Evolutionary conservation across 306 rosid genomes (phyloP).

Genomic region (Castanospermum australe): DNA sequence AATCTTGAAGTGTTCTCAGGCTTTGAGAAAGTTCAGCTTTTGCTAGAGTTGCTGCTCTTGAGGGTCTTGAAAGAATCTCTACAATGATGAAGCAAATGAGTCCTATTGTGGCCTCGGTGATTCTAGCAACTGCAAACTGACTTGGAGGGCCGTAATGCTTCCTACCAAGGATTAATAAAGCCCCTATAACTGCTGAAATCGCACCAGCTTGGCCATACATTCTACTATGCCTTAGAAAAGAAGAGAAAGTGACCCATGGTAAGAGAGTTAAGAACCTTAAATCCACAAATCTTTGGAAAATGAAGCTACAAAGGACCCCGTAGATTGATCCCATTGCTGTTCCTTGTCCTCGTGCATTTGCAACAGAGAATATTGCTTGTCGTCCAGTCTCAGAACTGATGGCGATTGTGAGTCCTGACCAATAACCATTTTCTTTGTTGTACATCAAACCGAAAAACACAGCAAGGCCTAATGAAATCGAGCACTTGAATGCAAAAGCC

Average conservation of each 20-base stretch:
- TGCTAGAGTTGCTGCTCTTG: conserved; percentile 69
- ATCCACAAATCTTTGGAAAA: conserved; percentile 31
- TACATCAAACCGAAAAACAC: conserved; percentile 66
- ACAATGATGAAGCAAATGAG: conserved; percentile 52
- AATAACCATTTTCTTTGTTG: conserved; percentile 53
- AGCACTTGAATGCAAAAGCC: conserved; percentile 69
- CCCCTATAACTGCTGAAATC: conserved; percentile 66
- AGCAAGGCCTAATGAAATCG: conserved; percentile 66
- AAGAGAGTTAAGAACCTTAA: conserved; percentile 53
- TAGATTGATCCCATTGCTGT: conserved; percentile 78
- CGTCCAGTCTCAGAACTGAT: conserved; percentile 54
- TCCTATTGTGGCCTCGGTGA: conserved; percentile 67
- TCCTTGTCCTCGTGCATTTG: conserved; percentile 80
- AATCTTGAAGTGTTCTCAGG: conserved; percentile 48
- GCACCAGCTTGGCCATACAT: conserved; percentile 92
- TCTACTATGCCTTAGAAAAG: conserved; percentile 66
- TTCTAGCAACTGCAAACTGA: conserved; percentile 67
- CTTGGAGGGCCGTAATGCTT: conserved; percentile 53
- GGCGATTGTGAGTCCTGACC: conserved; percentile 81
- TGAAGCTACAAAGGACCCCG: conserved; percentile 58
- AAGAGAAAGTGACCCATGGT: conserved; percentile 68
- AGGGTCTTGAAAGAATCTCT: conserved; percentile 53
- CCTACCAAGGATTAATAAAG: conserved; percentile 76
- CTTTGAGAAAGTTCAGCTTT: conserved; percentile 54
- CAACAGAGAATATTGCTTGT: conserved; percentile 59